phyloP scores from a whole-genome alignment of 2,329 filamentous ascomycete genomes.

The Fusarium euwallaceae region DNA sequence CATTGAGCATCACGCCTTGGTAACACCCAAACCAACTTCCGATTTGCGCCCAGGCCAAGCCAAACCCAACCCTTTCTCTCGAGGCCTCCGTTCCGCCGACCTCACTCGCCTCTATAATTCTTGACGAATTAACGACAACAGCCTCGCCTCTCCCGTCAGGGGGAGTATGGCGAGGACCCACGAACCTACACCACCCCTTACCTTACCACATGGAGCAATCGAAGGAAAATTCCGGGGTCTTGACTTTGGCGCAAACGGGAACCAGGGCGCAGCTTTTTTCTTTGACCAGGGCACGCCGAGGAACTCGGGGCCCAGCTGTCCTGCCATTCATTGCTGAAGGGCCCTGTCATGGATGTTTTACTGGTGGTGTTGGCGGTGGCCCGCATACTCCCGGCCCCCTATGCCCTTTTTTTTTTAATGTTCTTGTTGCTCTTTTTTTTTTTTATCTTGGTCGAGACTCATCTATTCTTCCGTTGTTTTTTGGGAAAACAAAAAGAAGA shows the following conservation, averaged over 20 bases:
- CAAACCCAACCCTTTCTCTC: conserved; percentile 21
- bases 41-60: conserved; percentile 35
- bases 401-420: conserved; percentile 42
- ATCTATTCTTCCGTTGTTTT: conserved; percentile 44
- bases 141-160: conserved; percentile 21
- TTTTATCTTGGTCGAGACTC: conserved; percentile 44
- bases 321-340: conserved; percentile 18
- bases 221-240: conserved; percentile 30
- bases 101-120: conserved; percentile 21
- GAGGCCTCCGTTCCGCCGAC: conserved; percentile 30
- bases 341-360: conserved; percentile 22
- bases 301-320: conserved; percentile 5
- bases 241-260: conserved; percentile 22
- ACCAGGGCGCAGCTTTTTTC: conserved; percentile 16
- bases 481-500: conserved; percentile 44
- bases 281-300: conserved; percentile 21
- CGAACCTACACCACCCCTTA: conserved; percentile 13
- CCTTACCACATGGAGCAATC: conserved; percentile 31
- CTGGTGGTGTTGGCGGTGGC: conserved; percentile 31
- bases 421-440: conserved; percentile 6
- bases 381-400: conserved; percentile 14
- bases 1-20: conserved; percentile 25
- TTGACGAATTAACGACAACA: conserved; percentile 34
- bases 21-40: conserved; percentile 25
- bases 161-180: conserved; percentile 17